Evolutionary conservation across 306 rosid genomes (phyloP).

Genomic region (Vigna mungo): DNA sequence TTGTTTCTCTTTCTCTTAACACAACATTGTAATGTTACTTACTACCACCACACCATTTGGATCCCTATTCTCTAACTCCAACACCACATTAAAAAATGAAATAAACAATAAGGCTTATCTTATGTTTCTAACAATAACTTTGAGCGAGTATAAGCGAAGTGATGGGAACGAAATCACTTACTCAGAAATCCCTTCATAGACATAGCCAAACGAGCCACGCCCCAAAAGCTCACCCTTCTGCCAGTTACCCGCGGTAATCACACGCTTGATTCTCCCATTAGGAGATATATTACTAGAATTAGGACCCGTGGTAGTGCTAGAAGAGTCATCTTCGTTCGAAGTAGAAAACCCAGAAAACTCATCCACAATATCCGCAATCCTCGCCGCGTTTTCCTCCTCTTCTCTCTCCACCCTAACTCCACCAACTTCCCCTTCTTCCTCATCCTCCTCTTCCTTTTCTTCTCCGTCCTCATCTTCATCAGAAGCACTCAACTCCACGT

Average conservation of each 20-base stretch:
- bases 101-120: not conserved
- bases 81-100: not conserved
- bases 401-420: constrained; percentile 19
- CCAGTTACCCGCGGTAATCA: constrained; percentile 60
- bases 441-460: constrained; percentile 30
- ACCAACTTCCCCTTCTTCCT: constrained; percentile 11
- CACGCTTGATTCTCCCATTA: constrained; percentile 60
- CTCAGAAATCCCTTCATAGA: constrained; percentile 86
- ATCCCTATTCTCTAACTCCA: not conserved
- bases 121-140: constrained; percentile 15
- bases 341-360: constrained; percentile 61
- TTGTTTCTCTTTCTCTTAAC: not conserved
- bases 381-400: constrained; percentile 43
- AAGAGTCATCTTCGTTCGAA: constrained; percentile 80
- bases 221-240: constrained; percentile 81
- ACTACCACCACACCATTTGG: not conserved
- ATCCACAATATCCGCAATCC: constrained; percentile 42
- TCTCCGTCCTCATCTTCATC: constrained; percentile 22
- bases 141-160: not conserved
- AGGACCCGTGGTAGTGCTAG: constrained; percentile 75
- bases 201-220: constrained; percentile 93
- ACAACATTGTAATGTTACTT: not conserved
- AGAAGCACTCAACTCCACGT: constrained; percentile 34
- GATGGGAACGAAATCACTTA: constrained; percentile 57
- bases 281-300: constrained; percentile 73